These are phyloP conservation scores for Ailanthus altissimus DNA, from an alignment of 345 rosid genomes.

Conservation along the genomic window DNA sequence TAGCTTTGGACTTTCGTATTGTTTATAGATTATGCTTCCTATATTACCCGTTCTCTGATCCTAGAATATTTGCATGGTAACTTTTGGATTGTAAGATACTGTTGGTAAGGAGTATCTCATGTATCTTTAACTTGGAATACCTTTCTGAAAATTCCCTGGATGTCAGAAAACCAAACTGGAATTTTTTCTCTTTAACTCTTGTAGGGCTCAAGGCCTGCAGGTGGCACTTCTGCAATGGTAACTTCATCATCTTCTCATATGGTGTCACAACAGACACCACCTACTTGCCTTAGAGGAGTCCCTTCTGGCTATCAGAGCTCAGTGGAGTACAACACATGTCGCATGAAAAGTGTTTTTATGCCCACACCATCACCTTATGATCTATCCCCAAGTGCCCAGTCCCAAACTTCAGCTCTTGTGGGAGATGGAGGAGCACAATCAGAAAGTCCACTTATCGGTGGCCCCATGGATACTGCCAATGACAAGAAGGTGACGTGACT, in stretches of 20 bases:
- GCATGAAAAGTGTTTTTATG: constrained; percentile 73
- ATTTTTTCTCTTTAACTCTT: constrained; percentile 23
- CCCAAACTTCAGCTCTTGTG: constrained; percentile 57
- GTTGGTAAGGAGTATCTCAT: not conserved
- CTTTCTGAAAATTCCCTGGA: not conserved
- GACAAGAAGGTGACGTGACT: constrained; percentile 68
- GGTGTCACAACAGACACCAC: constrained; percentile 61
- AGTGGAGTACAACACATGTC: constrained; percentile 66
- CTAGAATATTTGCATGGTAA: not conserved
- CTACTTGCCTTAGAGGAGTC: constrained; percentile 59
- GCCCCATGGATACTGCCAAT: constrained; percentile 48
- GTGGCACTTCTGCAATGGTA: constrained; percentile 54
- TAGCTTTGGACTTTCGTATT: not conserved
- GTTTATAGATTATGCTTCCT: not conserved
- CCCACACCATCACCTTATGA: constrained; percentile 70
- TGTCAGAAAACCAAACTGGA: not conserved
- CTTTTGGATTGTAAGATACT: not conserved
- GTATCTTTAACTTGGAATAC: constrained; percentile 3
- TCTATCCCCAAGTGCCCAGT: constrained; percentile 39
- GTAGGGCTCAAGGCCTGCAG: constrained; percentile 75
- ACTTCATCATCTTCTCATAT: constrained; percentile 65
- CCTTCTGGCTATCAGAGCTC: constrained; percentile 61
- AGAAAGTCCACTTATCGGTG: constrained; percentile 47
- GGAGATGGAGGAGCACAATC: constrained; percentile 59
- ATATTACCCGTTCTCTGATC: not conserved